Evolutionary conservation across 768 basidiomycete species (phyloP), one percentile per base, ranked within the genome.

Genomic region (Kwoniella sp.): DNA sequence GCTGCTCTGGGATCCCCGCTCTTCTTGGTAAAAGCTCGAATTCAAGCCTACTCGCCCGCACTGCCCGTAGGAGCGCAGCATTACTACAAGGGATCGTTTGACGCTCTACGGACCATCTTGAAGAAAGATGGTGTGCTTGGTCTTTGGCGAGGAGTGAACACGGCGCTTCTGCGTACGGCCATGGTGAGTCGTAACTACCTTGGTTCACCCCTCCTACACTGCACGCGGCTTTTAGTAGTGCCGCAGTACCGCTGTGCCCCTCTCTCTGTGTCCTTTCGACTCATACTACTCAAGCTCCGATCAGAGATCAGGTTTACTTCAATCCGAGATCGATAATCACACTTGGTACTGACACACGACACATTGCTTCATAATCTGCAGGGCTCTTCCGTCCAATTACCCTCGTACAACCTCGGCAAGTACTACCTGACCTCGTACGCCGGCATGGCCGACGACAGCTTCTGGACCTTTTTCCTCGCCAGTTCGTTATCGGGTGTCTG

Each of bases 11-110:
- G 77, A 31, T 80, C 74, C 12, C 78, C 78, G 2, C 69, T 79
- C 5, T 99, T 96, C 82, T 83, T 99, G 62, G 87, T 99, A 77
- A 99, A 99, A 82, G 96, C 96, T 4, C 87, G 96, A 51, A 97
- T 99, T 90, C 96, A 99, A 85, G 96, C 96, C 29, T 99, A 93
- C 82, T 98, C 94, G 0, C 93, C 95, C 7, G 87, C 88, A 45
- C 84, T 97, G 12, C 95, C 96, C 8, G 92, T 99, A 58, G 96
- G 96, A 63, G 85, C 93, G 9, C 96, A 99, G 75, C 95, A 93
- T 79, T 78, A 91, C 73, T 99, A 99, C 83, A 91, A 89, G 72
- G 89, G 81, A 71, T 89, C 91, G 0, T 87, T 89, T 60, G 84
- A 95, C 73, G 96, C 93, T 0, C 82, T 99, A 20, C 79, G 84